Percentiles rank a stretch among this genome's conserved stretches.
phyloP scores from a whole-genome alignment of 345 rosid species.

The Linum usitatissimum region DNA sequence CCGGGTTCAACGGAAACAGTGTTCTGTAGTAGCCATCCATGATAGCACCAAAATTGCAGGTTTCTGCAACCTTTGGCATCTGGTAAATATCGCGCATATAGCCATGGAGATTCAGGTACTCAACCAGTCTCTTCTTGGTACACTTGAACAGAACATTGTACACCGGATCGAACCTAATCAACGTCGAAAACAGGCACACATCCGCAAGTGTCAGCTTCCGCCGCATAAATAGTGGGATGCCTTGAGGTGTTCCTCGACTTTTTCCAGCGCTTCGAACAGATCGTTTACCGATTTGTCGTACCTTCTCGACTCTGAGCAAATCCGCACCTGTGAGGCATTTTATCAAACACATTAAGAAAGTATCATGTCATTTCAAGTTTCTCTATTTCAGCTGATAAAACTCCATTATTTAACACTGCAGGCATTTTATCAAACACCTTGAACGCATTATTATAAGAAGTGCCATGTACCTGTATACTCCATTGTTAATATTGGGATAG shows the following conservation, averaged over 20 bases:
- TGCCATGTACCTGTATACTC: conserved; percentile 54
- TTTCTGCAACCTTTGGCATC: conserved; percentile 69
- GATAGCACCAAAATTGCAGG: conserved; percentile 58
- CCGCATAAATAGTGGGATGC: conserved; percentile 64
- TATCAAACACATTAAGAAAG: neutral
- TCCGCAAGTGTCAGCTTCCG: conserved; percentile 49
- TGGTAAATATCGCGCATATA: conserved; percentile 70
- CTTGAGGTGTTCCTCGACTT: conserved; percentile 44
- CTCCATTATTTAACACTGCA: conserved; percentile 21
- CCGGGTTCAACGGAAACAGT: conserved; percentile 78
- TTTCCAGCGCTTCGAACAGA: conserved; percentile 49
- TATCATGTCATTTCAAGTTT: neutral
- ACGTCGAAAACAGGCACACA: conserved; percentile 71
- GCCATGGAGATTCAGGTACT: conserved; percentile 56
- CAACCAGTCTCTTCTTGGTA: conserved; percentile 66
- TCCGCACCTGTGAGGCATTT: conserved; percentile 42
- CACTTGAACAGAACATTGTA: conserved; percentile 79
- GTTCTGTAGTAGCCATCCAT: conserved; percentile 77
- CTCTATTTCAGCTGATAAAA: conserved; percentile 4
- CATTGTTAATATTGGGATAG: conserved; percentile 70
- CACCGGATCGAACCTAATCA: conserved; percentile 67
- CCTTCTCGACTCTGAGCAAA: conserved; percentile 88
- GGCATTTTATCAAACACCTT: neutral
- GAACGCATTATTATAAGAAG: neutral
- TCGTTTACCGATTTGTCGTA: conserved; percentile 59